Base-by-base conservation (phyloP, 495 filamentous ascomycete genomes). In the Mytilinidion resinicola region DNA sequence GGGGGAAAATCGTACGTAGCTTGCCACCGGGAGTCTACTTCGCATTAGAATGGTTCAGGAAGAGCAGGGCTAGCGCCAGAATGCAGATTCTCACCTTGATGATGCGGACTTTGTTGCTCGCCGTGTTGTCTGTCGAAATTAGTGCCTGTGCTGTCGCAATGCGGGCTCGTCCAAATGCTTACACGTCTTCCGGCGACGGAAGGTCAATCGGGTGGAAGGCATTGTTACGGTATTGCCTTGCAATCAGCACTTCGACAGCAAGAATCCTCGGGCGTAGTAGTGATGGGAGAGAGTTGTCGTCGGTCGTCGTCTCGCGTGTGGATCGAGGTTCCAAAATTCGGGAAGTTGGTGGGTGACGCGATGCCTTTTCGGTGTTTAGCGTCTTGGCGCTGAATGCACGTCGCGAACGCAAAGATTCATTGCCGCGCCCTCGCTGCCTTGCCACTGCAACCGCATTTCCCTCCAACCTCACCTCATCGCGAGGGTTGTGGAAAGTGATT, bases 41-140 rank as follows among this genome's bases (percentile, higher is more conserved):
- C 5, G 21, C 10, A n/a, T 34, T 55, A 46, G 11, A 12, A 17
- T 2, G 39, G 8, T 42, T 42, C 2, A 17, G 9, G 2, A 42
- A 17, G 9, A 17, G 39, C 12, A 42, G 46, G 33, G 19, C 9
- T 49, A 49, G 21, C 46, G 7, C 25, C 33, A 49, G 42, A 15
- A 12, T 46, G 42, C 42, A 15, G 42, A 14, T 25, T 25, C 15
- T 19, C 6, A 25, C 21, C 46, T 41, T 93, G 78, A 96, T 74
- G 74, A 96, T 81, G 74, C 92, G 88, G 74, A 91, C 90, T 78
- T 88, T 90, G 87, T 97, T 96, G 70, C 88, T 92, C 73, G 82
- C 80, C 76, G 91, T 96, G 81, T 96, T 96, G 86, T 96, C 25
- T 30, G 25, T 30, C 25, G 25, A 30, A 30, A 96, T 15, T 15